These are phyloP conservation scores for Schrenkiella parvula DNA, from an alignment of 345 rosid species.

Conservation along the genomic window DNA sequence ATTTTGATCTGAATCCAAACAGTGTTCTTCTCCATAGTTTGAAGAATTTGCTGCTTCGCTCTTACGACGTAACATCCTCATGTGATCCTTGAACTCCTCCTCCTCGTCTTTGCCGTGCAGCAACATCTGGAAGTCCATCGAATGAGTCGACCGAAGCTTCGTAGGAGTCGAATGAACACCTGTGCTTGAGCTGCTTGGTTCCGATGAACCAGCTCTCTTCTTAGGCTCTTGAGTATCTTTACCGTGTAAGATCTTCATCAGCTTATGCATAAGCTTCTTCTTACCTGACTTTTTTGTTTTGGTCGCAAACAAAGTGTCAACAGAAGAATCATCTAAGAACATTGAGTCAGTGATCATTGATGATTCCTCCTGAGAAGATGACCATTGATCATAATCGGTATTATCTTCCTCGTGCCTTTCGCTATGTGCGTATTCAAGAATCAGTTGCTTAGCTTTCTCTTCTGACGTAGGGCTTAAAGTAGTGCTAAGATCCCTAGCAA, in stretches of 20 bases:
- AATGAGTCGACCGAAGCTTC: slow-evolving; percentile 37
- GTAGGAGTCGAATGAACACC: slow-evolving; percentile 30
- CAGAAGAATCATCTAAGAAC: slow-evolving; percentile 47
- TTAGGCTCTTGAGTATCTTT: slow-evolving; percentile 43
- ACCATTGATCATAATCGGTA: slow-evolving; percentile 62
- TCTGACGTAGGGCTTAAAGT: slow-evolving; percentile 76
- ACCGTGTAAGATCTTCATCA: slow-evolving; percentile 58
- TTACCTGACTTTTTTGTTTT: slow-evolving; percentile 42
- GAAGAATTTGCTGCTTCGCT: slow-evolving; percentile 12
- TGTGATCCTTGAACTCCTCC: slow-evolving; percentile 29
- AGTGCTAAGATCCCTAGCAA: slow-evolving; percentile 79
- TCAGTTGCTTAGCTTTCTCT: slow-evolving; percentile 71
- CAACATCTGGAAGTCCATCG: slow-evolving; percentile 49
- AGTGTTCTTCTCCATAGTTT: background rate
- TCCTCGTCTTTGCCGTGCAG: slow-evolving; percentile 36
- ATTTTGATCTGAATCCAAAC: background rate
- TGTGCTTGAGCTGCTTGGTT: slow-evolving; percentile 37
- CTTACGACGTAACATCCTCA: slow-evolving; percentile 25
- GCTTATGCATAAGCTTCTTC: slow-evolving; percentile 53
- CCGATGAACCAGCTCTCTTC: slow-evolving; percentile 33
- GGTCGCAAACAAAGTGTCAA: slow-evolving; percentile 33
- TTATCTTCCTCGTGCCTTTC: slow-evolving; percentile 49
- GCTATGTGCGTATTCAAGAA: slow-evolving; percentile 65
- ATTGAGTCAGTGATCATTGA: slow-evolving; percentile 52
- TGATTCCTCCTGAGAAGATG: slow-evolving; percentile 39